Percentiles rank a stretch among this genome's conserved stretches.
Conservation (phyloP, 768 basidiomycete genomes). For the Pleurotus tuber-regium region DNA sequence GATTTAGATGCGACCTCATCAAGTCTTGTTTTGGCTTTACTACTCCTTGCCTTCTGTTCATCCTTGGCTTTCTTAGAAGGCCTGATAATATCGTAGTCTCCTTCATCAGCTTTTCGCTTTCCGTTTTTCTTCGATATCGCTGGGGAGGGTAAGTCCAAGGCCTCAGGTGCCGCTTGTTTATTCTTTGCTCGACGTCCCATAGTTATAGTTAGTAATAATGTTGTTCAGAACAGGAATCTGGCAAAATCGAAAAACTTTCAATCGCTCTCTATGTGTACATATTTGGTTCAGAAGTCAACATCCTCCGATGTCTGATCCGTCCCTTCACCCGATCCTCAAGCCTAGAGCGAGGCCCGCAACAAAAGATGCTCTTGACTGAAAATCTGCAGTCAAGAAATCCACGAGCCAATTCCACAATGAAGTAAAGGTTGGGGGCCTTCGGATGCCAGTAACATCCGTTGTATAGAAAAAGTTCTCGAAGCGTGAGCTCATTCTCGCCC, state of each 20-base stretch:
- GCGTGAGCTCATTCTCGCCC: conserved; percentile 57
- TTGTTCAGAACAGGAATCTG: conserved; percentile 11
- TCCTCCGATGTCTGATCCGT: not conserved
- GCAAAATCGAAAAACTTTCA: conserved; percentile 18
- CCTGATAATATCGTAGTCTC: conserved; percentile 29
- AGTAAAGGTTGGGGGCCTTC: conserved; percentile 59
- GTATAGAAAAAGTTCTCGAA: conserved; percentile 79
- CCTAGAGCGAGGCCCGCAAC: conserved; percentile 81
- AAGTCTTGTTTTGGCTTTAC: conserved; percentile 34
- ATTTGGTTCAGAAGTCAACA: conserved; percentile 7
- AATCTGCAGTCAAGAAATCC: conserved; percentile 88
- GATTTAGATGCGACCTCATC: conserved; percentile 22
- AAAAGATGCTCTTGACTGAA: conserved; percentile 89
- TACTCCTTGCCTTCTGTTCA: conserved; percentile 24
- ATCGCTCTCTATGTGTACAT: conserved; percentile 13
- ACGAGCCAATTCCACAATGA: conserved; percentile 67
- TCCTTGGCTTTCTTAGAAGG: conserved; percentile 50
- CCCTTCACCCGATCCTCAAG: conserved; percentile 67
- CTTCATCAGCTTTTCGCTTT: conserved; percentile 65
- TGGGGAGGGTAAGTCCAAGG: conserved; percentile 36
- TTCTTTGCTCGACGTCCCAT: conserved; percentile 89
- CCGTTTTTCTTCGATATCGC: conserved; percentile 56
- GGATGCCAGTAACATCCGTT: conserved; percentile 50
- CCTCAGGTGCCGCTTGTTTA: conserved; percentile 73
- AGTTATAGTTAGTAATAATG: not conserved